Evolutionary conservation across 352 stramenopile genomes (phyloP).

Genomic region (Globisporangium apiculatum): DNA sequence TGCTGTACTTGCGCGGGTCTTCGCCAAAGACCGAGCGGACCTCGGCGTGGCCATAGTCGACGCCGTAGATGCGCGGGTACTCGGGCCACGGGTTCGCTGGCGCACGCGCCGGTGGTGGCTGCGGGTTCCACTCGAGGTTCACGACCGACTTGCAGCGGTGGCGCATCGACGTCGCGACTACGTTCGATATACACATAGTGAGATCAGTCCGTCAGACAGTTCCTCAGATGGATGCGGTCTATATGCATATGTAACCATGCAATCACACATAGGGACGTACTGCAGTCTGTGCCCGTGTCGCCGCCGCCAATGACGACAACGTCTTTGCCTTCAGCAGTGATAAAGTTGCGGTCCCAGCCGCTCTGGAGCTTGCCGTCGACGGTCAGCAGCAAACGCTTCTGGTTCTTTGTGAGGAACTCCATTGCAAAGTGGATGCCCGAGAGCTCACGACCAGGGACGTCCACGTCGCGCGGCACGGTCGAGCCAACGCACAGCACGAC

Average conservation of each 20-base stretch:
- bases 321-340: slow-evolving; percentile 96
- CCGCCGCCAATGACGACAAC: slow-evolving; percentile 97
- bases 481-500: slow-evolving; percentile 93
- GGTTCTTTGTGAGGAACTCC: slow-evolving; percentile 97
- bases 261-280: slow-evolving; percentile 10
- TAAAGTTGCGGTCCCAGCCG: slow-evolving; percentile 92
- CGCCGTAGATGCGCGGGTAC: slow-evolving; percentile 95
- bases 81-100: slow-evolving; percentile 95
- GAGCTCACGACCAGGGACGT: slow-evolving; percentile 81
- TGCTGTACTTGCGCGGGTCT: slow-evolving; percentile 83
- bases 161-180: slow-evolving; percentile 95
- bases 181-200: not conserved
- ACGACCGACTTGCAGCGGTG: slow-evolving; percentile 94
- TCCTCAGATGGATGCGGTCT: not conserved
- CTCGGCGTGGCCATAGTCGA: slow-evolving; percentile 98
- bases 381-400: slow-evolving; percentile 95
- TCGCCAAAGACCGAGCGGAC: slow-evolving; percentile 88
- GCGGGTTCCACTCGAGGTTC: slow-evolving; percentile 95
- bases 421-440: slow-evolving; percentile 96
- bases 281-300: slow-evolving; percentile 97
- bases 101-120: slow-evolving; percentile 88
- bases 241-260: not conserved
- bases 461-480: slow-evolving; percentile 93
- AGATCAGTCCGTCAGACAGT: not conserved
- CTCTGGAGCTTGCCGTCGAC: slow-evolving; percentile 94